Evolutionary conservation across 163 green algal genomes (phyloP).

Genomic region (Volvox carteri): DNA sequence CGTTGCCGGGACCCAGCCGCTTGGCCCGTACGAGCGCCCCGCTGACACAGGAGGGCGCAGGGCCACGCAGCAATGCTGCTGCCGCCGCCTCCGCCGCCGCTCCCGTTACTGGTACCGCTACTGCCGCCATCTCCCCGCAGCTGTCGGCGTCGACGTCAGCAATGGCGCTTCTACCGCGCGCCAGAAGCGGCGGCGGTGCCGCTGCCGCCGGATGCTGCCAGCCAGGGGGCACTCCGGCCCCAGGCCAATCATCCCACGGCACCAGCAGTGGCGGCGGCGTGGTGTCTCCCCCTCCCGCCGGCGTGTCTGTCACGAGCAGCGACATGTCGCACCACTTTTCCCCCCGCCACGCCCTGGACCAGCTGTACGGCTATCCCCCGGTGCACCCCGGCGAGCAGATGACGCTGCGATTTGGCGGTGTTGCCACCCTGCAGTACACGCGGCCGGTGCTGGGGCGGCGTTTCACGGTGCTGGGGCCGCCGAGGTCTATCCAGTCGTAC

Average conservation of each 20-base stretch:
- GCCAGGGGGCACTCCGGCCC: no score
- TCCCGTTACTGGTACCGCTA: not conserved
- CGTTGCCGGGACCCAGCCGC: not conserved
- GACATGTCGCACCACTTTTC: conserved; percentile 49
- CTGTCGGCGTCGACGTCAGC: not conserved
- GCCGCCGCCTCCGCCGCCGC: not conserved
- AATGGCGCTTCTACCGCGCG: not conserved
- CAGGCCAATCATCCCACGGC: no score
- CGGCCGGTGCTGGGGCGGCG: conserved; percentile 49
- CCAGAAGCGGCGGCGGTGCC: not conserved
- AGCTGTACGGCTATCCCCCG: conserved; percentile 50
- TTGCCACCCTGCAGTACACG: conserved; percentile 32
- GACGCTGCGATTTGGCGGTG: conserved; percentile 50
- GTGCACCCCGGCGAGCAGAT: conserved; percentile 48
- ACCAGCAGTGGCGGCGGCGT: not conserved
- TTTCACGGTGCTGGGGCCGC: conserved; percentile 55
- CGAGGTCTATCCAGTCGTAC: conserved; percentile 33
- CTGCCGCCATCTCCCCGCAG: not conserved
- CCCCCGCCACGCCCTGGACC: conserved; percentile 48
- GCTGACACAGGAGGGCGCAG: not conserved
- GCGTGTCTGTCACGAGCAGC: not conserved
- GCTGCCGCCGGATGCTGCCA: not conserved
- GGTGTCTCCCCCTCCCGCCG: conserved; percentile 14
- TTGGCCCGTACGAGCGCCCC: not conserved
- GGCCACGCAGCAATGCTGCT: not conserved